A percentile compares a stretch with the other conserved stretches of the same genome.
phyloP scores from a whole-genome alignment of 2,329 filamentous ascomycete genomes.

The Exserohilum rostratum region DNA sequence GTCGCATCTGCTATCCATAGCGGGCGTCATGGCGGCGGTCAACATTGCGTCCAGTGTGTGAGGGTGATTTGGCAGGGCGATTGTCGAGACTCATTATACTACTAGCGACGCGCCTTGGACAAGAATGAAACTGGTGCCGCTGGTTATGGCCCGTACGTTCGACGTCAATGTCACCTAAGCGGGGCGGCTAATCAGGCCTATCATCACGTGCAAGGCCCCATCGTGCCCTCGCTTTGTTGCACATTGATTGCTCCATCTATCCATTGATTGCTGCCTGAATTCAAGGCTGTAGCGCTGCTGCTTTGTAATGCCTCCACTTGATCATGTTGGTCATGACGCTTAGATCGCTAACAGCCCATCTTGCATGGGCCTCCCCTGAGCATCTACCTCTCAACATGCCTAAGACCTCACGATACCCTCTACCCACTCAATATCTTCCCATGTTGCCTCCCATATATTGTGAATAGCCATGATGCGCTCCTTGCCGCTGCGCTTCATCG shows the following conservation, averaged over 20 bases:
- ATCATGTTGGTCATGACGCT: conserved; percentile 9
- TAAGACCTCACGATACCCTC: conserved; percentile 50
- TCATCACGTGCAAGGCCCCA: conserved; percentile 23
- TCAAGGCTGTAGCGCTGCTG: no score
- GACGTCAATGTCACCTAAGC: conserved; percentile 22
- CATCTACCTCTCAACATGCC: background rate
- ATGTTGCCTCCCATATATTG: conserved; percentile 59
- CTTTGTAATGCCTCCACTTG: background rate
- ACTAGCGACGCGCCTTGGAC: conserved; percentile 22
- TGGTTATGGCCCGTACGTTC: conserved; percentile 6
- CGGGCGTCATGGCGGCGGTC: conserved; percentile 29
- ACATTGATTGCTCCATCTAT: background rate
- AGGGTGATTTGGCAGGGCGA: conserved; percentile 12
- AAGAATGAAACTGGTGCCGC: conserved; percentile 8
- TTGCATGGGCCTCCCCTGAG: background rate
- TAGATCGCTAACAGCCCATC: conserved; percentile 7
- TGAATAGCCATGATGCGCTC: conserved; percentile 55
- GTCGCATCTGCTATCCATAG: conserved; percentile 21
- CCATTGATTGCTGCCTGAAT: background rate
- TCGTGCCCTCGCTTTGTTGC: background rate
- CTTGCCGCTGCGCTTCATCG: conserved; percentile 53
- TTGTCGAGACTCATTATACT: conserved; percentile 30
- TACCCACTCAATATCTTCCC: conserved; percentile 61
- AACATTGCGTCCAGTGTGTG: conserved; percentile 26
- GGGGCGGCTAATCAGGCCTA: conserved; percentile 30